Evolutionary conservation across 2,329 filamentous ascomycete genomes (phyloP).

Genomic region (Chaetomiaceae sp.): DNA sequence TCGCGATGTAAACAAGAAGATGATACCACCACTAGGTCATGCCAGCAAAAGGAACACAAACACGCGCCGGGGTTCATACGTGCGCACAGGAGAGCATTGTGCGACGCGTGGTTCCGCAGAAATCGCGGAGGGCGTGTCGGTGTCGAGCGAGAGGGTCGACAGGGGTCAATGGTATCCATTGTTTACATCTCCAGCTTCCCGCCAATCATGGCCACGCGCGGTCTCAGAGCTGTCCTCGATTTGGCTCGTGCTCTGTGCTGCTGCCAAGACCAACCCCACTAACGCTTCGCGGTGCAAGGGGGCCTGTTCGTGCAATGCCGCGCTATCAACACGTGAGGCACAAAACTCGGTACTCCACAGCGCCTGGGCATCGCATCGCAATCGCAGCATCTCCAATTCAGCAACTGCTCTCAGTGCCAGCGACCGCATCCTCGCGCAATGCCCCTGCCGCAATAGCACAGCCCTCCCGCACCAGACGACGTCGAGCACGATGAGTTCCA

Average conservation of each 20-base stretch:
- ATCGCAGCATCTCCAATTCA: background rate
- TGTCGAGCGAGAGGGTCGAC: slow-evolving; percentile 1
- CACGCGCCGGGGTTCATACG: background rate
- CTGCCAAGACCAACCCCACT: no score
- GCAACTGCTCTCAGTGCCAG: background rate
- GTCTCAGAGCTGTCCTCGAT: no score
- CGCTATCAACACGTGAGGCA: slow-evolving; percentile 23
- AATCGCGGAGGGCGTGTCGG: slow-evolving; percentile 15
- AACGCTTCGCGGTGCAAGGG: no score
- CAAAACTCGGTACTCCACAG: slow-evolving; percentile 9
- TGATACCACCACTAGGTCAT: background rate
- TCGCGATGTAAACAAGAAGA: slow-evolving; percentile 4
- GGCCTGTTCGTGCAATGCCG: no score
- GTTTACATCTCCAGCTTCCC: slow-evolving; percentile 22
- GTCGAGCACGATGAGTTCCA: slow-evolving; percentile 25
- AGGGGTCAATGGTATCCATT: slow-evolving; percentile 9
- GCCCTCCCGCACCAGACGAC: no score
- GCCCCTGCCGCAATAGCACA: slow-evolving; percentile 11
- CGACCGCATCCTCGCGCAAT: slow-evolving; percentile 4
- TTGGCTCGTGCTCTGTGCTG: no score
- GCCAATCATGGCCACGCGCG: slow-evolving; percentile 21
- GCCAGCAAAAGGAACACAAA: background rate
- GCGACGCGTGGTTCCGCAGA: slow-evolving; percentile 9
- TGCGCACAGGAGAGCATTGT: background rate
- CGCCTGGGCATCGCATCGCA: background rate